A percentile compares a stretch with the other conserved stretches of the same genome.
Conservation (phyloP, 2,329 filamentous ascomycete species). For the Talaromyces sp. region DNA sequence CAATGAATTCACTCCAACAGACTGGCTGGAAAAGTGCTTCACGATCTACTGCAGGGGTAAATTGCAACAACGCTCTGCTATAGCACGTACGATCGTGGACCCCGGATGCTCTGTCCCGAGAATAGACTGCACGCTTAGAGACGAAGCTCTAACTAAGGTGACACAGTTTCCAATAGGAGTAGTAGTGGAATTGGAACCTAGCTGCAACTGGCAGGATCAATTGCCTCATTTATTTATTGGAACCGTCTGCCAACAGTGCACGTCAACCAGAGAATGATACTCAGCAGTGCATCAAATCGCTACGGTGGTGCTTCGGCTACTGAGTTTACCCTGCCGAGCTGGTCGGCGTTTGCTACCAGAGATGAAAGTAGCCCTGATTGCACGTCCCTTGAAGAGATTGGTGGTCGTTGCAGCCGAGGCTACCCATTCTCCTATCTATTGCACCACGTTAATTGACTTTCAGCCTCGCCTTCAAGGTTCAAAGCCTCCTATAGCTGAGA, state of each 20-base stretch:
- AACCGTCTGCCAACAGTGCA: not conserved
- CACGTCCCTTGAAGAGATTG: not conserved
- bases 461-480: not conserved
- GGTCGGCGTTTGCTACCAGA: not conserved
- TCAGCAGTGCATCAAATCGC: not conserved
- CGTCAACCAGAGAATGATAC: not conserved
- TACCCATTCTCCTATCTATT: not conserved
- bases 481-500: not conserved
- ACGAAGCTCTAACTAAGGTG: not conserved
- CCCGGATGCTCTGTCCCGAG: not conserved
- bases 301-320: not conserved
- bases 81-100: not conserved
- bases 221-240: not conserved
- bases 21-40: not conserved
- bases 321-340: not conserved
- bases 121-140: not conserved
- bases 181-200: not conserved
- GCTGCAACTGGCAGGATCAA: not conserved
- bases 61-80: not conserved
- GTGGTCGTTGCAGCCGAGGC: not conserved
- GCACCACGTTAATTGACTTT: not conserved
- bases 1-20: not conserved
- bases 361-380: not conserved
- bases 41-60: constrained; percentile 12
- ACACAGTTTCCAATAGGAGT: not conserved